A percentile compares a stretch with the other conserved stretches of the same genome.
phyloP scores from a whole-genome alignment of 768 basidiomycete genomes.

The Suillus hirtellus region DNA sequence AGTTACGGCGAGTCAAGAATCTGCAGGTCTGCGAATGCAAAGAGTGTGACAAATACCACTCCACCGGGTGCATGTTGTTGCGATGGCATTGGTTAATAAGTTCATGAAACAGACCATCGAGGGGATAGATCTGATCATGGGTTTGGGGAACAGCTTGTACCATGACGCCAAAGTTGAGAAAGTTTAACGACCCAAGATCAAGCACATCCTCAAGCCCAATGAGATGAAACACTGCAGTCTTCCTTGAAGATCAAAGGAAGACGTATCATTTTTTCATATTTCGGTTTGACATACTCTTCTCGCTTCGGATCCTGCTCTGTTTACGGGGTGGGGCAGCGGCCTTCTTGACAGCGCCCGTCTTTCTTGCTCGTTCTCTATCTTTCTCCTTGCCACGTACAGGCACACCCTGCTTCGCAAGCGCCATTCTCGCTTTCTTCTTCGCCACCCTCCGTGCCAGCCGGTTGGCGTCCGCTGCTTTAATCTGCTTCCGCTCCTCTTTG shows the following conservation, averaged over 20 bases:
- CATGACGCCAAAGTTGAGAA: not conserved
- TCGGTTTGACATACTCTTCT: slow-evolving; percentile 51
- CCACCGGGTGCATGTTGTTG: not conserved
- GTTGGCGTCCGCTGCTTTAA: slow-evolving; percentile 77
- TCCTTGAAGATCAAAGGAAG: not conserved
- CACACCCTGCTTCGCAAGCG: slow-evolving; percentile 44
- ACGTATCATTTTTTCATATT: slow-evolving; percentile 56
- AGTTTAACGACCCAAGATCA: not conserved
- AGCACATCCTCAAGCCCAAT: not conserved
- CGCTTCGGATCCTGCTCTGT: slow-evolving; percentile 53
- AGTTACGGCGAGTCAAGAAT: not conserved
- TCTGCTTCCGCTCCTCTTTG: slow-evolving; percentile 84
- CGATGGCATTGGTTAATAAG: not conserved
- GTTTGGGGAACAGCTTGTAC: not conserved
- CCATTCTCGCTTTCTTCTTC: slow-evolving; percentile 80
- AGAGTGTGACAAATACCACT: not conserved
- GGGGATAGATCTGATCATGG: not conserved
- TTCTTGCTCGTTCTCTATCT: slow-evolving; percentile 44
- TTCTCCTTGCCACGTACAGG: slow-evolving; percentile 43
- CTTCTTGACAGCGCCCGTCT: slow-evolving; percentile 32
- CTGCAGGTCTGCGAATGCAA: not conserved
- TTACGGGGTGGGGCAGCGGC: slow-evolving; percentile 20
- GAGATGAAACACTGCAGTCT: not conserved
- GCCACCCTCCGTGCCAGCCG: slow-evolving; percentile 82
- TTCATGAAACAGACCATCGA: not conserved